Percentiles rank a stretch among this genome's conserved stretches.
These are phyloP conservation scores for Podosphaera fusca DNA, from an alignment of 2,329 filamentous ascomycete genomes.

Conservation along the genomic window DNA sequence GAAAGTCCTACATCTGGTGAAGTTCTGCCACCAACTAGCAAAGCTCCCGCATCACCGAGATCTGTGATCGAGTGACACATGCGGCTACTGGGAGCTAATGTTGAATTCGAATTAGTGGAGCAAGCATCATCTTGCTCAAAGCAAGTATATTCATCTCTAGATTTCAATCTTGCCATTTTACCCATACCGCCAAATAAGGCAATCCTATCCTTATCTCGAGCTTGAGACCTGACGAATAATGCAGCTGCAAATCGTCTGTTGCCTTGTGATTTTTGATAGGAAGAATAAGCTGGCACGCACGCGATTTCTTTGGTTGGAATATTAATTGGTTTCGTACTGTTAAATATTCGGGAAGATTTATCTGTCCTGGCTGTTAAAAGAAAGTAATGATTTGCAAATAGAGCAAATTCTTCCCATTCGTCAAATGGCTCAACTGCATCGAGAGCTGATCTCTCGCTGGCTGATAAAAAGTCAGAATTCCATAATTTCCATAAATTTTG, in stretches of 20 bases:
- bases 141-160: slow-evolving; percentile 24
- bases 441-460: slow-evolving; percentile 33
- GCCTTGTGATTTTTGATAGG: slow-evolving; percentile 20
- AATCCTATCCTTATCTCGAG: slow-evolving; percentile 16
- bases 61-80: slow-evolving; percentile 61
- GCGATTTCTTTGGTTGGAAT: no score
- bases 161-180: slow-evolving; percentile 19
- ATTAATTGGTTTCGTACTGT: no score
- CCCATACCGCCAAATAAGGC: slow-evolving; percentile 16
- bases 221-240: slow-evolving; percentile 19
- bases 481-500: slow-evolving; percentile 66
- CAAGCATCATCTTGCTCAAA: not conserved
- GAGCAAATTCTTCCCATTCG: slow-evolving; percentile 83
- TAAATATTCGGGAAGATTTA: not conserved
- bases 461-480: slow-evolving; percentile 43
- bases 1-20: slow-evolving; percentile 45
- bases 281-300: slow-evolving; percentile 15
- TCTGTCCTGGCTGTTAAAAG: slow-evolving; percentile 24
- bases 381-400: slow-evolving; percentile 71
- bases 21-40: slow-evolving; percentile 57
- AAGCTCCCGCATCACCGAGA: slow-evolving; percentile 29
- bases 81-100: slow-evolving; percentile 21
- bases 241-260: slow-evolving; percentile 38
- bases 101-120: not conserved
- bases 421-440: slow-evolving; percentile 68